Evolutionary conservation across 2,329 filamentous ascomycete genomes (phyloP).

Genomic region (Hymenoscyphus albidus): DNA sequence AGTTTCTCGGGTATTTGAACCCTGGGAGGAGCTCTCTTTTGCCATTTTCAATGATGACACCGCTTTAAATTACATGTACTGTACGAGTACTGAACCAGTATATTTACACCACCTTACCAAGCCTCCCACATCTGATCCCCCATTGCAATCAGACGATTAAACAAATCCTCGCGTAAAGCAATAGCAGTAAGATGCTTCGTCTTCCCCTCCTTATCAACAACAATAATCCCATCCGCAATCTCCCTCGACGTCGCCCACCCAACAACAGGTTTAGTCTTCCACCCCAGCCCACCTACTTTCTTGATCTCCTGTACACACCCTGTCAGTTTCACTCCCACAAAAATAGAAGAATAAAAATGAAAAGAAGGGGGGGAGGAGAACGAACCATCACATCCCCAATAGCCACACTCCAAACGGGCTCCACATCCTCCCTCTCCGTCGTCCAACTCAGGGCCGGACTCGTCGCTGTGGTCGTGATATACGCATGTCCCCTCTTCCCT

Average conservation of each 20-base stretch:
- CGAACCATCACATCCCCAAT: slow-evolving; percentile 39
- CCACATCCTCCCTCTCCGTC: slow-evolving; percentile 40
- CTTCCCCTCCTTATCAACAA: slow-evolving; percentile 43
- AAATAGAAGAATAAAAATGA: too few species aligned
- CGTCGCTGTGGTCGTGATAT: slow-evolving; percentile 55
- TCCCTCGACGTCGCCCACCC: slow-evolving; percentile 73
- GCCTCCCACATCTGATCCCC: slow-evolving; percentile 80
- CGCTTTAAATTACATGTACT: too few species aligned
- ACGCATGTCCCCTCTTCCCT: slow-evolving; percentile 68
- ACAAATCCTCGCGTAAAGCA: slow-evolving; percentile 69
- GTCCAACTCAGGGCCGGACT: slow-evolving; percentile 58
- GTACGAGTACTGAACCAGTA: too few species aligned
- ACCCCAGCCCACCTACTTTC: slow-evolving; percentile 77
- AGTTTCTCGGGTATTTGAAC: too few species aligned
- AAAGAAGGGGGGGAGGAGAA: too few species aligned
- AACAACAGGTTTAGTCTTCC: slow-evolving; percentile 79
- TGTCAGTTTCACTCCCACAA: too few species aligned
- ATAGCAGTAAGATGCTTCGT: slow-evolving; percentile 66
- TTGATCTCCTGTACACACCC: slow-evolving; percentile 52
- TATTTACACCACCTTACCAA: slow-evolving; percentile 46
- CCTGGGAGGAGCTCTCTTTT: too few species aligned
- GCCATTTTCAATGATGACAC: too few species aligned
- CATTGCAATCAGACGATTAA: slow-evolving; percentile 74
- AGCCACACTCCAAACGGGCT: slow-evolving; percentile 66
- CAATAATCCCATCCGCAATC: slow-evolving; percentile 65